Conservation (phyloP, 768 basidiomycete genomes). For the Cytidiella melzeri region DNA sequence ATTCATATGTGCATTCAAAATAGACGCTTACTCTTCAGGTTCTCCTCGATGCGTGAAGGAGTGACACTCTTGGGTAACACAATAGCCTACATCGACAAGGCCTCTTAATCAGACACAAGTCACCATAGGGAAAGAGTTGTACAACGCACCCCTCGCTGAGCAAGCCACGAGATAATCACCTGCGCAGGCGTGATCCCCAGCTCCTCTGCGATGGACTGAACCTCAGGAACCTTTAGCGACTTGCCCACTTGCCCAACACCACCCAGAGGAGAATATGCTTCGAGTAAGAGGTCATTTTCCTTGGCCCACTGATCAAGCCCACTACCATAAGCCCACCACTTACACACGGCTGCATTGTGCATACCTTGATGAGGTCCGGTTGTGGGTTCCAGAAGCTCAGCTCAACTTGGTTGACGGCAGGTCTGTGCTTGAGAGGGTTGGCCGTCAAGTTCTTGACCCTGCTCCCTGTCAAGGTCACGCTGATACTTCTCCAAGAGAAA, state of each 20-base stretch:
- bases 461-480: too few relatives aligned
- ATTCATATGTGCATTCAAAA: neutral
- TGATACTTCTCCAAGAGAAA: too few relatives aligned
- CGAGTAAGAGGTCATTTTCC: conserved; percentile 55
- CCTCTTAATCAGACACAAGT: neutral
- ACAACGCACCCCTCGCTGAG: conserved; percentile 63
- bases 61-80: conserved; percentile 78
- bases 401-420: conserved; percentile 77
- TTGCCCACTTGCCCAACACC: conserved; percentile 51
- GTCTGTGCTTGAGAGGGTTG: conserved; percentile 51
- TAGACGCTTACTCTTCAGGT: conserved; percentile 46
- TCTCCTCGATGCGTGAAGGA: conserved; percentile 60
- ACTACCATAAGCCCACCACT: too few relatives aligned
- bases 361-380: conserved; percentile 64
- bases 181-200: conserved; percentile 71
- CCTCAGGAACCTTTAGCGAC: conserved; percentile 53
- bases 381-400: conserved; percentile 76
- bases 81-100: conserved; percentile 49
- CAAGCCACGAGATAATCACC: conserved; percentile 69
- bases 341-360: too few relatives aligned
- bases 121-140: neutral
- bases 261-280: conserved; percentile 76
- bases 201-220: conserved; percentile 51
- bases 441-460: conserved; percentile 59
- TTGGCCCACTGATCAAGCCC: conserved; percentile 57